Percentiles rank a stretch among this genome's conserved stretches.
These are phyloP conservation scores for Rosa lucieae DNA, from an alignment of 306 rosid genomes.

Conservation along the genomic window DNA sequence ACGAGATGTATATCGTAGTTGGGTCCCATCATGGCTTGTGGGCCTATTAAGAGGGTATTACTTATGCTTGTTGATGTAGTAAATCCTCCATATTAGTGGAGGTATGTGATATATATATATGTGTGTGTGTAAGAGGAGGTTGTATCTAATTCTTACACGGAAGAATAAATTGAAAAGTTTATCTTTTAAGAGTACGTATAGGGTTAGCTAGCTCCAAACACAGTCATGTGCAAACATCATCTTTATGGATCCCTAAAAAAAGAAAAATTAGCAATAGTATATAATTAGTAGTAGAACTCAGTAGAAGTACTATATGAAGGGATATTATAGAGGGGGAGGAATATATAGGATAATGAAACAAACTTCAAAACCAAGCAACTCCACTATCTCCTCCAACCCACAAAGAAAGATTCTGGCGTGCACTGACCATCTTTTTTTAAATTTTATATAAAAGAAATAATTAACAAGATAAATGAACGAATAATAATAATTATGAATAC, in stretches of 20 bases:
- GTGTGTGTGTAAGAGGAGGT: too few species aligned
- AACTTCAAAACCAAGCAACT: slow-evolving; percentile 70
- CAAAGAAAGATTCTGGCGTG: slow-evolving; percentile 74
- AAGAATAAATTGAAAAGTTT: neutral
- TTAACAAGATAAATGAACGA: neutral
- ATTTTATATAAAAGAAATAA: slow-evolving; percentile 16
- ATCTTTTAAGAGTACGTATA: neutral
- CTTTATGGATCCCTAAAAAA: slow-evolving; percentile 10
- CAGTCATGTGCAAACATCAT: slow-evolving; percentile 45
- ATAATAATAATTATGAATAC: neutral
- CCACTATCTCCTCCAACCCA: slow-evolving; percentile 34
- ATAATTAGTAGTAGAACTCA: neutral
- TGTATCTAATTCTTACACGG: neutral
- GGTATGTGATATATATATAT: too few species aligned
- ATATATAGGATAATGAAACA: slow-evolving; percentile 30
- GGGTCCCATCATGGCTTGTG: too few species aligned
- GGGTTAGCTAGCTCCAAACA: slow-evolving; percentile 15
- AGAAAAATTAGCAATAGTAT: slow-evolving; percentile 11
- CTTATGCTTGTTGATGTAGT: too few species aligned
- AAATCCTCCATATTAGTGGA: too few species aligned
- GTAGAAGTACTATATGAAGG: neutral
- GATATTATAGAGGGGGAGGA: neutral
- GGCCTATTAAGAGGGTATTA: too few species aligned
- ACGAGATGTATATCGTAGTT: too few species aligned
- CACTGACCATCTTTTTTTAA: slow-evolving; percentile 39